A percentile compares a stretch with the other conserved stretches of the same genome.
Conservation (phyloP, 2,329 filamentous ascomycete species). For the Ophioceras dolichostomum region DNA sequence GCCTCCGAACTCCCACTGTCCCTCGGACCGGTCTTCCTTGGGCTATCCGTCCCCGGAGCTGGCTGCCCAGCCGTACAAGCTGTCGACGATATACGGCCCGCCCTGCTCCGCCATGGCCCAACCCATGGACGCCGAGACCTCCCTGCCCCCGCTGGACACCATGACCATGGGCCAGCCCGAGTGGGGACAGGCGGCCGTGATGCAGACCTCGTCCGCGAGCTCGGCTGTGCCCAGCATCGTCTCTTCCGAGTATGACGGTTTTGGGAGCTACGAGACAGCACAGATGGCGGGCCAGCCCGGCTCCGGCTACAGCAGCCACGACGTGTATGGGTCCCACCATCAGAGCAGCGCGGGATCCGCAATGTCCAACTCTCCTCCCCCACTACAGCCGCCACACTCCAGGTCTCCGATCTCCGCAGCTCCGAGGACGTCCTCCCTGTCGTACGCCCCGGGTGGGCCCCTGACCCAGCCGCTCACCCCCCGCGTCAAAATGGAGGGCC, state of each 20-base stretch:
- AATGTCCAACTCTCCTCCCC: background rate
- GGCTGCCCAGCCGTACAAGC: conserved; percentile 28
- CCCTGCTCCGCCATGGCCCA: conserved; percentile 24
- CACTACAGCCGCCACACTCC: background rate
- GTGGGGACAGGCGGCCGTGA: conserved; percentile 27
- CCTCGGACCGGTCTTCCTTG: conserved; percentile 24
- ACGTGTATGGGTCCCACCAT: conserved; percentile 19
- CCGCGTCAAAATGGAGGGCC: conserved; percentile 29
- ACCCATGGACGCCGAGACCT: conserved; percentile 20
- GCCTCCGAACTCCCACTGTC: conserved; percentile 30
- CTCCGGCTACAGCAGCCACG: conserved; percentile 26
- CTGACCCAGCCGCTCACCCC: conserved; percentile 14
- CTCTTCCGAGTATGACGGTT: conserved; percentile 37
- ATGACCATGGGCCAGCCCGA: conserved; percentile 28
- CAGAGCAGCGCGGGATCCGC: background rate
- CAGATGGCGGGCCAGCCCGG: conserved; percentile 19
- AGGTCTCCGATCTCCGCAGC: conserved; percentile 13
- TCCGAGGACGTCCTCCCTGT: conserved; percentile 16
- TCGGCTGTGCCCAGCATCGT: conserved; percentile 31
- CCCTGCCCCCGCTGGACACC: conserved; percentile 19
- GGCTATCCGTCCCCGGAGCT: conserved; percentile 34
- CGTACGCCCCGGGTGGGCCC: conserved; percentile 15
- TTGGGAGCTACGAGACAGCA: conserved; percentile 30
- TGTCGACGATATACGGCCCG: conserved; percentile 25
- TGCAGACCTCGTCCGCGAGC: conserved; percentile 26